phyloP scores from a whole-genome alignment of 495 filamentous ascomycete genomes.

The Ascobolus immersus region DNA sequence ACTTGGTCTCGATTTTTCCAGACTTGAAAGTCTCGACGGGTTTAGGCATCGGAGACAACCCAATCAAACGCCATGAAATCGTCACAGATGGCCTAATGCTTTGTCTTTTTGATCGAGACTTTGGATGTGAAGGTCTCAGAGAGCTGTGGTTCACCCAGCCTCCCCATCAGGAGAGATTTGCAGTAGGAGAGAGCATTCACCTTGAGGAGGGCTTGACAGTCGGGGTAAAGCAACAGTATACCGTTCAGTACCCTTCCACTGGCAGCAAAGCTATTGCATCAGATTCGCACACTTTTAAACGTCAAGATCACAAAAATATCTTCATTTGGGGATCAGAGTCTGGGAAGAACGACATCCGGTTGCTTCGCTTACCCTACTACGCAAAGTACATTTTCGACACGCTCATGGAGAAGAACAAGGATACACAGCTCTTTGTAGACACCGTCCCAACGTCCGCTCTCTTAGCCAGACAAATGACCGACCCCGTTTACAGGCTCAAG shows the following conservation, averaged over 20 bases:
- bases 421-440: conserved; percentile 7
- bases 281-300: background rate
- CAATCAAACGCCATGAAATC: background rate
- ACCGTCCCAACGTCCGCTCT: conserved; percentile 5
- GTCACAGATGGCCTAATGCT: background rate
- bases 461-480: conserved; percentile 10
- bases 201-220: background rate
- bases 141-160: background rate
- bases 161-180: conserved; percentile 1
- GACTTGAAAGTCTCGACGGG: background rate
- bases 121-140: background rate
- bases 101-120: background rate
- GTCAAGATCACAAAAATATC: background rate
- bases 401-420: background rate
- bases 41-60: too few relatives aligned
- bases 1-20: background rate
- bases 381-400: background rate
- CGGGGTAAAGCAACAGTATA: conserved; percentile 4
- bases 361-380: conserved; percentile 2
- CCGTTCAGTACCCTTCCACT: conserved; percentile 1
- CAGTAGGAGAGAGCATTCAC: background rate
- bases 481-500: conserved; percentile 7
- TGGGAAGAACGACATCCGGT: conserved; percentile 1
- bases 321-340: conserved; percentile 7
- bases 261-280: background rate